Percentiles rank a stretch among this genome's conserved stretches.
phyloP scores from a whole-genome alignment of 495 filamentous ascomycete genomes.

The Parathielavia appendiculata region DNA sequence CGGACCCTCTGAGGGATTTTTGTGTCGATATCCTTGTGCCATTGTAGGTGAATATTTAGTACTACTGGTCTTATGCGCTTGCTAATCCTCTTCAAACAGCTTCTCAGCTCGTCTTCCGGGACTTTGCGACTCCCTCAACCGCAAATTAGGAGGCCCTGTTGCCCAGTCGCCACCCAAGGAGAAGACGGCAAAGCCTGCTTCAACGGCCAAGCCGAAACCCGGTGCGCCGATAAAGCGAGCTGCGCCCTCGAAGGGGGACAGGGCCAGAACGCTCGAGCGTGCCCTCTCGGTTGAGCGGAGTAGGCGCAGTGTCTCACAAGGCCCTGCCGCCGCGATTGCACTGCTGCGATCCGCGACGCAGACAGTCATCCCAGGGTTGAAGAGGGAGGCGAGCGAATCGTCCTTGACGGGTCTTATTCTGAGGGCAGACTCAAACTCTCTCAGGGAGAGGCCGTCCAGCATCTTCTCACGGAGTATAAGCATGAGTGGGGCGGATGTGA shows the following conservation, averaged over 20 bases:
- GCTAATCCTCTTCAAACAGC: conserved; percentile 28
- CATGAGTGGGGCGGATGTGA: conserved; percentile 46
- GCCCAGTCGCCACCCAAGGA: conserved; percentile 58
- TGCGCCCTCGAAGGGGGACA: conserved; percentile 46
- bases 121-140: conserved; percentile 70
- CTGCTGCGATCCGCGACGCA: conserved; percentile 68
- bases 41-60: conserved; percentile 54
- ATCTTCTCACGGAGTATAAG: conserved; percentile 24
- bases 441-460: conserved; percentile 34
- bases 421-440: conserved; percentile 33
- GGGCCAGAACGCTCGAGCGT: conserved; percentile 58
- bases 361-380: conserved; percentile 50
- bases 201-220: conserved; percentile 39
- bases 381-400: conserved; percentile 60
- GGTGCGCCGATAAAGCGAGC: conserved; percentile 54
- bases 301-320: conserved; percentile 47
- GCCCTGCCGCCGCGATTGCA: conserved; percentile 48
- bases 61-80: not conserved
- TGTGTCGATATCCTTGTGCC: conserved; percentile 90
- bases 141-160: conserved; percentile 76
- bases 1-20: conserved; percentile 56
- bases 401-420: conserved; percentile 51
- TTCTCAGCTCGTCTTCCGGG: conserved; percentile 81
- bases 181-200: conserved; percentile 39
- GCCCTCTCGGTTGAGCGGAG: conserved; percentile 66